These are phyloP conservation scores for Ceratobasidium sp. DNA, from an alignment of 1,284 basidiomycete genomes.

Conservation along the genomic window DNA sequence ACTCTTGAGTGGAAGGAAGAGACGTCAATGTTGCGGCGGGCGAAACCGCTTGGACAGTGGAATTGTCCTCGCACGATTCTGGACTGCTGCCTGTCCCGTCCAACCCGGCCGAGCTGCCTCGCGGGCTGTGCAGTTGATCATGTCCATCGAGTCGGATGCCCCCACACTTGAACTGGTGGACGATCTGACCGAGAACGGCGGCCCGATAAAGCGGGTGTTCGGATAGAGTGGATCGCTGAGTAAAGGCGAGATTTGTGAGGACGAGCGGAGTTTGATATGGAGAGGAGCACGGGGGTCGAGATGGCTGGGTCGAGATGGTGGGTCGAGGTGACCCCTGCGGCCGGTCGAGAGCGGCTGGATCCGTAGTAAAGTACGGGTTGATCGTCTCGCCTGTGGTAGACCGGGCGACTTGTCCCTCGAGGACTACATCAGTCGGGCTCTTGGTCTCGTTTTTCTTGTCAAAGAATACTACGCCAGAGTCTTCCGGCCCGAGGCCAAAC, in stretches of 20 bases:
- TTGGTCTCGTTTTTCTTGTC: neutral
- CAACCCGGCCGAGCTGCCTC: constrained; percentile 3
- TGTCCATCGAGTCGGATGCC: constrained; percentile 4
- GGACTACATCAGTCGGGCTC: too few species aligned
- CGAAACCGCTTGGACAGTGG: neutral
- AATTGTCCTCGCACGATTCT: neutral
- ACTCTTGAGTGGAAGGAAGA: neutral
- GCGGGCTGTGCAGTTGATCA: neutral
- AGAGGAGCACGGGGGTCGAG: neutral
- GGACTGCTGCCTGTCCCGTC: neutral
- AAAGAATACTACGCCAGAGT: constrained; percentile 3
- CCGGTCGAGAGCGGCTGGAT: neutral
- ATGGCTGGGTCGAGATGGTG: neutral
- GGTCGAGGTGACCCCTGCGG: neutral
- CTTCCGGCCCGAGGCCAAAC: neutral
- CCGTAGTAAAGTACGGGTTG: constrained; percentile 7
- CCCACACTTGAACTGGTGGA: constrained; percentile 21
- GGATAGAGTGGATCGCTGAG: neutral
- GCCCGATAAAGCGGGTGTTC: constrained; percentile 22
- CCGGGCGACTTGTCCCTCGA: too few species aligned
- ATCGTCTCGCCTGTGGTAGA: neutral
- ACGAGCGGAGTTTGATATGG: neutral
- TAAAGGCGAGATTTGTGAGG: constrained; percentile 9
- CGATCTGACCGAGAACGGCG: constrained; percentile 14
- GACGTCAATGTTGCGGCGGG: neutral